Percentiles rank a stretch among this genome's conserved stretches.
These are phyloP conservation scores for Stephania cephalantha DNA, from an alignment of 164 flowering plant species.

Conservation along the genomic window DNA sequence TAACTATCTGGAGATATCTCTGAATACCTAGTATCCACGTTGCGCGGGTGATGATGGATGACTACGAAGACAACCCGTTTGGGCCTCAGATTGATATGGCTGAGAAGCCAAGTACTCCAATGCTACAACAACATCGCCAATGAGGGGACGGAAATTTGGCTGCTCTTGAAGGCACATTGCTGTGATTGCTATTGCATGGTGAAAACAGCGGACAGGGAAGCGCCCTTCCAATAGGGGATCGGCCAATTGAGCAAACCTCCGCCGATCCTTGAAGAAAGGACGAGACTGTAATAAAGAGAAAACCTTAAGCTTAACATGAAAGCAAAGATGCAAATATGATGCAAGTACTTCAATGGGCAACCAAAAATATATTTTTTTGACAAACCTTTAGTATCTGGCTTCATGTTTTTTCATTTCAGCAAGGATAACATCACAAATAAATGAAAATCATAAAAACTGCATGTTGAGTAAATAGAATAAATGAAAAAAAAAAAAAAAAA, in stretches of 20 bases:
- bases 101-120: slow-evolving; percentile 64
- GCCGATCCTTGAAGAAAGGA: slow-evolving; percentile 55
- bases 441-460: neutral
- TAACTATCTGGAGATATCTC: neutral
- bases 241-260: slow-evolving; percentile 45
- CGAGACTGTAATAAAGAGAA: slow-evolving; percentile 40
- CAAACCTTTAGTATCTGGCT: neutral
- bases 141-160: slow-evolving; percentile 56
- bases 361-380: too few relatives aligned
- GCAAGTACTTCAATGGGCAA: neutral
- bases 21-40: neutral
- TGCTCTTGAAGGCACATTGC: slow-evolving; percentile 83
- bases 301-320: neutral
- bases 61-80: slow-evolving; percentile 12
- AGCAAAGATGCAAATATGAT: neutral
- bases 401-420: neutral
- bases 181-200: slow-evolving; percentile 60
- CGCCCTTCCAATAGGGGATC: slow-evolving; percentile 58
- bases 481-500: too few relatives aligned
- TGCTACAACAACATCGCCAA: slow-evolving; percentile 61
- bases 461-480: neutral
- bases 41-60: slow-evolving; percentile 21
- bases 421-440: neutral
- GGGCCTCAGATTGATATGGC: slow-evolving; percentile 22
- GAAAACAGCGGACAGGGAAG: slow-evolving; percentile 46